phyloP scores from a whole-genome alignment of 1,139 yeast species.

The Debaryomyces udenii region DNA sequence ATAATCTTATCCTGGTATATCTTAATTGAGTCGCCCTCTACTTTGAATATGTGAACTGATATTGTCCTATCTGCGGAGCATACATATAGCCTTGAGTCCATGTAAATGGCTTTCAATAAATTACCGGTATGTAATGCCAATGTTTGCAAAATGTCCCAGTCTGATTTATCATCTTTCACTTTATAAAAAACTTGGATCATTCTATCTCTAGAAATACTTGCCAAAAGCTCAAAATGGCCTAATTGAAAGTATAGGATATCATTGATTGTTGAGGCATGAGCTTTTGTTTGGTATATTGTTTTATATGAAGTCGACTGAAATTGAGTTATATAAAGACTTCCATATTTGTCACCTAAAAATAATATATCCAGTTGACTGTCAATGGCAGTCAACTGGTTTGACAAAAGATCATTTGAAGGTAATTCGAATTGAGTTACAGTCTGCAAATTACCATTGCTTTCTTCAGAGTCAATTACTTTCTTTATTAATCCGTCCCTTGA shows the following conservation, averaged over 20 bases:
- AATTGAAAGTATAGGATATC: conserved; percentile 39
- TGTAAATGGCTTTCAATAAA: conserved; percentile 38
- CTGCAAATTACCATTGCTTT: conserved; percentile 16
- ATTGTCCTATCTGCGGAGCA: conserved; percentile 64
- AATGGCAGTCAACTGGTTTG: conserved; percentile 31
- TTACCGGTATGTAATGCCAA: conserved; percentile 61
- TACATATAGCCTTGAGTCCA: conserved; percentile 42
- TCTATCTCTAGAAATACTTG: conserved; percentile 60
- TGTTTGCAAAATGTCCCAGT: conserved; percentile 61
- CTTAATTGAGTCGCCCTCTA: conserved; percentile 20
- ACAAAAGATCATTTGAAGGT: conserved; percentile 30
- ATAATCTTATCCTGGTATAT: conserved; percentile 48
- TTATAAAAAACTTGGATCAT: conserved; percentile 57
- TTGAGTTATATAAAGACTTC: conserved; percentile 34
- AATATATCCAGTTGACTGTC: conserved; percentile 27
- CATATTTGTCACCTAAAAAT: conserved; percentile 52
- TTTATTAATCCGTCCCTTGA: conserved; percentile 45
- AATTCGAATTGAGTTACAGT: conserved; percentile 22
- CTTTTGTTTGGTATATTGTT: conserved; percentile 32
- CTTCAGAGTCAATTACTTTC: conserved; percentile 14
- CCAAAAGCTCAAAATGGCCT: conserved; percentile 29
- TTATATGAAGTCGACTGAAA: conserved; percentile 15
- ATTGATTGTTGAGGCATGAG: conserved; percentile 54
- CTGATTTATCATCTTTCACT: conserved; percentile 12
- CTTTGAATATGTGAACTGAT: conserved; percentile 48